Percentiles rank a stretch among this genome's conserved stretches.
Evolutionary conservation across 2,329 filamentous ascomycete genomes (phyloP).

Genomic region (Beauveria sp.): DNA sequence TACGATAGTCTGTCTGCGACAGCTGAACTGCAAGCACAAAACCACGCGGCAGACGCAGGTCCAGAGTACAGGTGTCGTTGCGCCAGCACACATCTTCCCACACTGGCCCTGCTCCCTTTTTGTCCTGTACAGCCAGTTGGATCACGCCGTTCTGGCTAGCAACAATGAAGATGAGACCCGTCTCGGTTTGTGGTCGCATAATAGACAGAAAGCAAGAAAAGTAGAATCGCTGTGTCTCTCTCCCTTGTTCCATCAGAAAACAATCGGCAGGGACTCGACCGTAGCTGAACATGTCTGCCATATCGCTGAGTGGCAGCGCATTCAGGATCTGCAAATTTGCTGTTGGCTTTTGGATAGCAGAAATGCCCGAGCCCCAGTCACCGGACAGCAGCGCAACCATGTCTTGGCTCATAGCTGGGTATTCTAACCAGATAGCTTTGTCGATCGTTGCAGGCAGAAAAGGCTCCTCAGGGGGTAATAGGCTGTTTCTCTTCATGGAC

Average conservation of each 20-base stretch:
- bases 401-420: constrained; percentile 66
- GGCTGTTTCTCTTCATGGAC: constrained; percentile 78
- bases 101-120: constrained; percentile 58
- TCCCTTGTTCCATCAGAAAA: constrained; percentile 65
- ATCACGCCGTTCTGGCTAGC: constrained; percentile 74
- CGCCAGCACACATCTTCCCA: constrained; percentile 84
- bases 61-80: constrained; percentile 56
- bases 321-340: constrained; percentile 51
- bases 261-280: constrained; percentile 69
- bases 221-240: constrained; percentile 57
- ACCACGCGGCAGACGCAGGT: constrained; percentile 65
- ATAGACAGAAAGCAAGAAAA: constrained; percentile 73
- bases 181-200: constrained; percentile 60
- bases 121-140: constrained; percentile 64
- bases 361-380: constrained; percentile 42
- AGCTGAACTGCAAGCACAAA: constrained; percentile 67
- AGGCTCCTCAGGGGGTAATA: constrained; percentile 62
- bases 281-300: constrained; percentile 65
- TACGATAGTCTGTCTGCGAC: constrained; percentile 68
- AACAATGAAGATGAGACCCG: constrained; percentile 63
- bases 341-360: constrained; percentile 38
- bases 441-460: constrained; percentile 72
- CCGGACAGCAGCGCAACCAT: constrained; percentile 64
- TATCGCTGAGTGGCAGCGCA: constrained; percentile 71
- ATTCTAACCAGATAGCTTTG: constrained; percentile 73